Conservation (phyloP, 305 asterid species). For the Fraxinus albicans region DNA sequence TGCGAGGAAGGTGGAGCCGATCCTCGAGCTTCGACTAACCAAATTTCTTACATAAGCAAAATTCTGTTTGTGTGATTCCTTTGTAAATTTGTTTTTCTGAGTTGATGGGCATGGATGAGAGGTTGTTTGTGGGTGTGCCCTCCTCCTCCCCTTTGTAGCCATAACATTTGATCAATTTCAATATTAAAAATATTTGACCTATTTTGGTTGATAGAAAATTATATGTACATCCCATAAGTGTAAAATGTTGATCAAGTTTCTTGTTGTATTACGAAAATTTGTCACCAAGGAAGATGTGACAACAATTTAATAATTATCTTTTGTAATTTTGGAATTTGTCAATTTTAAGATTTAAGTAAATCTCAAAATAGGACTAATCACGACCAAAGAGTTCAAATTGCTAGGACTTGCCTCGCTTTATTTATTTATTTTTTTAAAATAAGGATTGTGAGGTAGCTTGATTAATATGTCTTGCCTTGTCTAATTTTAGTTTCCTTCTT, state of each 20-base stretch:
- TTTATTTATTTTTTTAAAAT: too few relatives aligned
- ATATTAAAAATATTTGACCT: slow-evolving; percentile 25
- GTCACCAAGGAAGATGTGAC: background rate
- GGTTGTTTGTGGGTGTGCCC: slow-evolving; percentile 72
- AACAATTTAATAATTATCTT: too few relatives aligned
- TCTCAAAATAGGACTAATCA: background rate
- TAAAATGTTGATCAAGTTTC: background rate
- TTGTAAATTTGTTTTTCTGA: slow-evolving; percentile 14
- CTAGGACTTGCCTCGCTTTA: too few relatives aligned
- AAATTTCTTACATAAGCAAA: slow-evolving; percentile 8
- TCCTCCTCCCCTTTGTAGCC: slow-evolving; percentile 63
- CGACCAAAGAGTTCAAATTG: too few relatives aligned
- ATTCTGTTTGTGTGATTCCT: slow-evolving; percentile 23
- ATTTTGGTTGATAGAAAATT: background rate
- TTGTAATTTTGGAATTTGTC: too few relatives aligned
- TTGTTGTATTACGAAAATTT: background rate
- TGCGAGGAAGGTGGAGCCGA: slow-evolving; percentile 79
- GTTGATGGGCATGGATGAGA: slow-evolving; percentile 71
- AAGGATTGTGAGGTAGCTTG: too few relatives aligned
- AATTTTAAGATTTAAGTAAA: background rate
- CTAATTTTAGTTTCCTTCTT: too few relatives aligned
- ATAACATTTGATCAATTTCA: slow-evolving; percentile 27
- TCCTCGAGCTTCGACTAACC: slow-evolving; percentile 85
- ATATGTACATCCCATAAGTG: background rate
- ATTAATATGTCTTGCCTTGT: too few relatives aligned